A percentile compares a stretch with the other conserved stretches of the same genome.
Conservation (phyloP, 768 basidiomycete species). For the Amanita subjunquillea region DNA sequence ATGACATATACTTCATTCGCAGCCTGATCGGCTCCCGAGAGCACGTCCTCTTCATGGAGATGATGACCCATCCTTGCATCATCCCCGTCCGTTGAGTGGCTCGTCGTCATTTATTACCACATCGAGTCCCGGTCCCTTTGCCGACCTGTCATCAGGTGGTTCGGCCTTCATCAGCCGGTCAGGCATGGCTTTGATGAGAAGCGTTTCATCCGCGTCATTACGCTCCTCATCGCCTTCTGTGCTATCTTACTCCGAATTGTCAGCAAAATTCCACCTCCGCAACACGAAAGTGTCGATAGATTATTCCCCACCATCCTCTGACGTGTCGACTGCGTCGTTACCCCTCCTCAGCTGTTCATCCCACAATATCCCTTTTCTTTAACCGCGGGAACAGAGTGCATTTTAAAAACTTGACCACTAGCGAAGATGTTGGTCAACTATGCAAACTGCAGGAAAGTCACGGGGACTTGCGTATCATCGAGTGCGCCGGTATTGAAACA, state of each 20-base stretch:
- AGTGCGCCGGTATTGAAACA: slow-evolving; percentile 23
- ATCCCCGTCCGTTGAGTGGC: slow-evolving; percentile 2
- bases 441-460: slow-evolving; percentile 36
- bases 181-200: slow-evolving; percentile 22
- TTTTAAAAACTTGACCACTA: slow-evolving; percentile 32
- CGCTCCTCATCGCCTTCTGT: slow-evolving; percentile 12
- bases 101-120: slow-evolving; percentile 5
- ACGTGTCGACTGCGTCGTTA: slow-evolving; percentile 9
- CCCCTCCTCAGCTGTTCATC: slow-evolving; percentile 32
- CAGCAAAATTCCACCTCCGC: slow-evolving; percentile 22
- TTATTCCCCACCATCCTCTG: slow-evolving; percentile 16
- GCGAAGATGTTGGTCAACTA: slow-evolving; percentile 37
- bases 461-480: slow-evolving; percentile 34
- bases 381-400: slow-evolving; percentile 46
- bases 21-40: slow-evolving; percentile 13
- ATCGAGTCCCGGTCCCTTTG: slow-evolving; percentile 13
- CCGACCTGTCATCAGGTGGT: slow-evolving; percentile 10
- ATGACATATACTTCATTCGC: background rate
- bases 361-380: slow-evolving; percentile 35
- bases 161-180: slow-evolving; percentile 16
- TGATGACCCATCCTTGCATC: slow-evolving; percentile 10
- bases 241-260: slow-evolving; percentile 23
- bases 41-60: slow-evolving; percentile 10
- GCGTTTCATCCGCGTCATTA: slow-evolving; percentile 22
- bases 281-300: slow-evolving; percentile 23